Conservation (phyloP, 371 early-diverging fungal genomes). For the Capillidium rhysosporum region DNA sequence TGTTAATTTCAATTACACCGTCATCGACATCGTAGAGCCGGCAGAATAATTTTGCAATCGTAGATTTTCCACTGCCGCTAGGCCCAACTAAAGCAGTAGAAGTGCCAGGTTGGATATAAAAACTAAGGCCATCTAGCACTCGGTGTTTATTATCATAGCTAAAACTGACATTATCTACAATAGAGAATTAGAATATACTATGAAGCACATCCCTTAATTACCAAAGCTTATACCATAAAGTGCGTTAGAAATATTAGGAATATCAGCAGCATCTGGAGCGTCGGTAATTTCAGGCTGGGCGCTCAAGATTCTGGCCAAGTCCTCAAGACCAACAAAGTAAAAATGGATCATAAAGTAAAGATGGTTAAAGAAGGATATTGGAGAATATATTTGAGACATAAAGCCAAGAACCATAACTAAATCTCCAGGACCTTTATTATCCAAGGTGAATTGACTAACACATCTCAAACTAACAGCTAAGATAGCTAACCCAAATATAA, state of each 20-base stretch:
- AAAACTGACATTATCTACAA: slow-evolving; percentile 31
- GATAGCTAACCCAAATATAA: slow-evolving; percentile 62
- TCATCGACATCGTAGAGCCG: slow-evolving; percentile 67
- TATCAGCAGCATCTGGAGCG: slow-evolving; percentile 11
- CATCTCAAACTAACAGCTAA: slow-evolving; percentile 56
- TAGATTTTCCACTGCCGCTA: slow-evolving; percentile 82
- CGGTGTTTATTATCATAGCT: slow-evolving; percentile 25
- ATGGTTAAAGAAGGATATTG: slow-evolving; percentile 14
- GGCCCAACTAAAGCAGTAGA: slow-evolving; percentile 53
- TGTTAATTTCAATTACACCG: slow-evolving; percentile 76
- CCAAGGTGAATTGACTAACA: slow-evolving; percentile 53
- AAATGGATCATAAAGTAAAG: slow-evolving; percentile 16
- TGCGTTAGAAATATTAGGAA: slow-evolving; percentile 13
- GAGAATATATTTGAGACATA: slow-evolving; percentile 33
- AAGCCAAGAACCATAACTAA: slow-evolving; percentile 75
- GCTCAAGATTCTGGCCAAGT: slow-evolving; percentile 37
- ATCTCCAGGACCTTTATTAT: slow-evolving; percentile 51
- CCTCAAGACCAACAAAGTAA: slow-evolving; percentile 54
- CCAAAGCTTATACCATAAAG: slow-evolving; percentile 12
- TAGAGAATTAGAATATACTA: background rate
- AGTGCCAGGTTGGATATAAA: slow-evolving; percentile 28
- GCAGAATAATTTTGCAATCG: slow-evolving; percentile 66
- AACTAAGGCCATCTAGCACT: slow-evolving; percentile 26
- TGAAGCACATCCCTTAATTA: background rate
- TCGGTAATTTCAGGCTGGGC: slow-evolving; percentile 18